These are phyloP conservation scores for Durusdinium trenchii DNA, from an alignment of 73 alveolate species.

Conservation along the genomic window DNA sequence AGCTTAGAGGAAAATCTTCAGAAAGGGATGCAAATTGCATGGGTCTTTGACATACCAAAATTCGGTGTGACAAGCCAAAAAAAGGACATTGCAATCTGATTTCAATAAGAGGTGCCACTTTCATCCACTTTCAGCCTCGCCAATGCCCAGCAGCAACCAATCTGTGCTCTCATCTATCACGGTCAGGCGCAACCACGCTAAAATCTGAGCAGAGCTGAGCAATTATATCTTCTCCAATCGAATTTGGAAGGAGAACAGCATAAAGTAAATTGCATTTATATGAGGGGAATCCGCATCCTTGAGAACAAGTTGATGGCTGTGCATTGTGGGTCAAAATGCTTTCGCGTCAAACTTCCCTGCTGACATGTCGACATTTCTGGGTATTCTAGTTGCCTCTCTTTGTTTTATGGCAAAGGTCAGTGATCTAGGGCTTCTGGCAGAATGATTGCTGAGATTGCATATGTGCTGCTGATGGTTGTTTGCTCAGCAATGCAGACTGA, in stretches of 20 bases:
- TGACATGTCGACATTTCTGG: not conserved
- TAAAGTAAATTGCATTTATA: not conserved
- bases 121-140: not conserved
- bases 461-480: too few relatives aligned
- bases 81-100: not conserved
- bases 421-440: too few relatives aligned
- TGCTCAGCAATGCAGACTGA: too few relatives aligned
- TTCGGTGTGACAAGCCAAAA: not conserved
- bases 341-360: not conserved
- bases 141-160: slow-evolving; percentile 39
- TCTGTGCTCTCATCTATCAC: slow-evolving; percentile 51
- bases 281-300: not conserved
- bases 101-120: not conserved
- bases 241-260: not conserved
- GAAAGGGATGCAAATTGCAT: not conserved
- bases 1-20: not conserved
- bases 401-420: not conserved
- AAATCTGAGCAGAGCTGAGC: not conserved
- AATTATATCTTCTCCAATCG: too few relatives aligned
- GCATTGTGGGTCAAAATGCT: not conserved
- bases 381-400: not conserved
- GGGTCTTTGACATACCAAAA: not conserved
- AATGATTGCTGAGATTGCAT: too few relatives aligned
- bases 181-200: slow-evolving; percentile 55
- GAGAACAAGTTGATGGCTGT: not conserved